Percentiles rank a stretch among this genome's conserved stretches.
These are phyloP conservation scores for Psidium guajava DNA, from an alignment of 345 rosid species.

Conservation along the genomic window DNA sequence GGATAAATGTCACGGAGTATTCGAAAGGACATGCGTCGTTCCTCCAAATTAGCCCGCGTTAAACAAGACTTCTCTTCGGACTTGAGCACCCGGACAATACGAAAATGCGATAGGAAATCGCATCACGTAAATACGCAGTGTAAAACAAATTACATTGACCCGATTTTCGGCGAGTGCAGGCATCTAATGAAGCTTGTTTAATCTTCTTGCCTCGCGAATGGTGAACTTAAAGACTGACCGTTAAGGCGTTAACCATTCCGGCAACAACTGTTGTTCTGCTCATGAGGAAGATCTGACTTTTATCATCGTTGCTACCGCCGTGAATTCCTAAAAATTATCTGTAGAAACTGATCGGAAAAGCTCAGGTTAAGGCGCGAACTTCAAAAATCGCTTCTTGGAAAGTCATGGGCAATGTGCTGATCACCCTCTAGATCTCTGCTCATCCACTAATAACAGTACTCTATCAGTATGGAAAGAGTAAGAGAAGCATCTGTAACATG, in stretches of 20 bases:
- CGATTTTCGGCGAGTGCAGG: not conserved
- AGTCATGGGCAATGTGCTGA: not conserved
- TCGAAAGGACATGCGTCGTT: not conserved
- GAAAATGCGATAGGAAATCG: not conserved
- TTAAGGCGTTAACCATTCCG: not conserved
- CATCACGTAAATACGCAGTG: not conserved
- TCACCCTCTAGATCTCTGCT: not conserved
- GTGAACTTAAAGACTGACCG: not conserved
- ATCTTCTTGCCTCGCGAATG: not conserved
- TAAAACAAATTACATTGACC: not conserved
- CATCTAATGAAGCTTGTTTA: not conserved
- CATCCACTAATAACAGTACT: not conserved
- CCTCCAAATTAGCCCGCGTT: not conserved
- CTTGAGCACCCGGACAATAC: not conserved
- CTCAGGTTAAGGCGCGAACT: not conserved
- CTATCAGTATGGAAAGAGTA: not conserved
- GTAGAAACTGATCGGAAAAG: not conserved
- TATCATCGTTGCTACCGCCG: not conserved
- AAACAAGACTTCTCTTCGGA: not conserved
- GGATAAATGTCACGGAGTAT: not conserved
- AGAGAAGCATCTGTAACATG: not conserved
- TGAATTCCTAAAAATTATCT: not conserved
- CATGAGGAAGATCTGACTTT: not conserved
- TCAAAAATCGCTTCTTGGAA: not conserved
- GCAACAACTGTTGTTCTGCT: not conserved